Base-by-base conservation (phyloP, 2,329 filamentous ascomycete genomes). In the Westerdykella aurantiaca region DNA sequence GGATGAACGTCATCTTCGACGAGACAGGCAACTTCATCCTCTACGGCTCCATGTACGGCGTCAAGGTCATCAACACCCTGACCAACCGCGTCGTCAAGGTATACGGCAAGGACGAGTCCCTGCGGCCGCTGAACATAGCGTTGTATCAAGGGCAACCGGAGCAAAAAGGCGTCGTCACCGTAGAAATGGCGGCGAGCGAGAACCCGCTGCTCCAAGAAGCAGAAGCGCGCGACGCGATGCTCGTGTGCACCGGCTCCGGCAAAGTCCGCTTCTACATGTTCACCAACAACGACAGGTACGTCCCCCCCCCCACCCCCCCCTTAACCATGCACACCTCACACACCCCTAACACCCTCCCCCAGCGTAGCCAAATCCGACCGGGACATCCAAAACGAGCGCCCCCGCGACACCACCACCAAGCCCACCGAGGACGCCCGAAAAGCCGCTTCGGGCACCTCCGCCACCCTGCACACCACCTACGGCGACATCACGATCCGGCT, bases 181-280 rank as follows among this genome's bases (percentile, higher is more conserved):
- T 97, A 18, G 90, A 90, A 52, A 98, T 98, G 93, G 94, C 93
- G 1, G 93, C 94, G 0, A 95, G 88, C 29, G 85, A 81, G 56
- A 98, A 98, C 64, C 93, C 94, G 0, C 77, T 98, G 1, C 78
- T 98, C 2, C 87, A 93, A 61, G 90, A 96, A 72, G 88, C 93
- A 1, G 91, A 96, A 68, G 81, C 82, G 16, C 80, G 90, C 48
- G 93, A 98, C 63, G 90, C 94, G 0, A 91, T 97, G 61, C 74
- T 98, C 6, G 79, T 94, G 37, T 78, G 80, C 9, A 97, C 93
- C 0, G 91, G 83, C 0, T 83, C 86, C 37, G 86, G 83, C 50
- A 97, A 95, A 69, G 80, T 86, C 22, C 85, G 94, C 34, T 98
- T 98, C 71, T 98, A 96, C 76, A 89, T 97, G 82, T 98, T 96